Percentiles rank a stretch among this genome's conserved stretches.
Conservation (phyloP, 352 stramenopile species). For the Aphanomyces cochlioides region DNA sequence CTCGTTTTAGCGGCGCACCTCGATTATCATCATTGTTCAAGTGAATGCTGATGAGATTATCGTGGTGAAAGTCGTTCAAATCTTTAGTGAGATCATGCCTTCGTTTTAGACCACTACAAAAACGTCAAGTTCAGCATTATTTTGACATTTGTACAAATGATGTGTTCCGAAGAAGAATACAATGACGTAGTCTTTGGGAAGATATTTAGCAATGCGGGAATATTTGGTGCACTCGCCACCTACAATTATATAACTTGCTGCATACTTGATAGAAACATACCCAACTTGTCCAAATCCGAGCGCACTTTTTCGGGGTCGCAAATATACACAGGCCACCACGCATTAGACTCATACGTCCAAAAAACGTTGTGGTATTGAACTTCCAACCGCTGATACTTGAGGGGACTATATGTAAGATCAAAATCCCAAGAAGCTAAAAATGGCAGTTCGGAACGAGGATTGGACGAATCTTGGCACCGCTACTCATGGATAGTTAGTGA, state of each 20-base stretch:
- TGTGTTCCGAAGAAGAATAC: slow-evolving; percentile 15
- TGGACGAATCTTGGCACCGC: background rate
- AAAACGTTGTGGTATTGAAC: background rate
- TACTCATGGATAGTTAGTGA: background rate
- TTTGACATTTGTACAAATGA: background rate
- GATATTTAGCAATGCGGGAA: background rate
- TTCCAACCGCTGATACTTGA: too few relatives aligned
- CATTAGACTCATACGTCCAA: background rate
- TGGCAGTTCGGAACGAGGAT: background rate
- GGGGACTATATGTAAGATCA: background rate
- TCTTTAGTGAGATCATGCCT: background rate
- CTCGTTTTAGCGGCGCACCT: too few relatives aligned
- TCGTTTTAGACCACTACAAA: slow-evolving; percentile 10
- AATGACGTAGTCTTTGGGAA: background rate
- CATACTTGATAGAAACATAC: too few relatives aligned
- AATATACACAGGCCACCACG: slow-evolving; percentile 14
- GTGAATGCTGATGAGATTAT: background rate
- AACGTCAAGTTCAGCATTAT: too few relatives aligned
- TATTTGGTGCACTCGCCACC: background rate
- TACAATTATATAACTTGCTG: background rate
- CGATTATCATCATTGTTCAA: background rate
- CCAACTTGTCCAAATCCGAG: background rate
- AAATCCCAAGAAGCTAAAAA: slow-evolving; percentile 8
- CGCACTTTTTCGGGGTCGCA: background rate
- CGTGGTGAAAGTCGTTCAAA: background rate